Evolutionary conservation across 257 asterid species (phyloP).

Genomic region (Pogostemon cablin): DNA sequence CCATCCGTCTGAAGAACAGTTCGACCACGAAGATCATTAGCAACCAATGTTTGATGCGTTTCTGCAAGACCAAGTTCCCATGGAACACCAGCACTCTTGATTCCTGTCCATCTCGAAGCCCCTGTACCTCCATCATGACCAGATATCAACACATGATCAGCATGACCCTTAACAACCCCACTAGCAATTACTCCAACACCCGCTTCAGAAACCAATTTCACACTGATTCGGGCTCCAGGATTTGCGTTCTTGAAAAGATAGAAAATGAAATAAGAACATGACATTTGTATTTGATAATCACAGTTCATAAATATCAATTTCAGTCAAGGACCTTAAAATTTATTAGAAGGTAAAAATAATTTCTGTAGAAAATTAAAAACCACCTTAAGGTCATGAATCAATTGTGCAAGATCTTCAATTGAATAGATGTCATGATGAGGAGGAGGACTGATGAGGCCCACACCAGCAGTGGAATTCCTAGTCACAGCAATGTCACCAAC

Average conservation of each 20-base stretch:
- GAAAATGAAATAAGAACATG: not conserved
- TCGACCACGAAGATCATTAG: slow-evolving; percentile 98
- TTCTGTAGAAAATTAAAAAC: not conserved
- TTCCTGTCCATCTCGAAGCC: slow-evolving; percentile 99
- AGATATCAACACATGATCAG: slow-evolving; percentile 94
- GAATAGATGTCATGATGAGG: slow-evolving; percentile 99
- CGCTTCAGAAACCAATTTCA: slow-evolving; percentile 98
- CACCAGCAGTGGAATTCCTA: slow-evolving; percentile 97
- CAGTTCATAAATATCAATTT: not conserved
- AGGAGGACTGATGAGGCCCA: slow-evolving; percentile 98
- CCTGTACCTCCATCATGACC: slow-evolving; percentile 99
- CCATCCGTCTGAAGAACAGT: slow-evolving; percentile 96
- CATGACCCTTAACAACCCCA: slow-evolving; percentile 98
- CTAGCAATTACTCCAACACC: slow-evolving; percentile 99
- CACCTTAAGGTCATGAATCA: slow-evolving; percentile 98
- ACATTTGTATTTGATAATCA: not conserved
- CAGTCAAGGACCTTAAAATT: slow-evolving; percentile 16
- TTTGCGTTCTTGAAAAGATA: slow-evolving; percentile 71
- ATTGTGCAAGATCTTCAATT: slow-evolving; percentile 97
- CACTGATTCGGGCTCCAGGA: slow-evolving; percentile 96
- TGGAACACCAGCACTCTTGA: slow-evolving; percentile 97
- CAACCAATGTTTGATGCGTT: slow-evolving; percentile 98
- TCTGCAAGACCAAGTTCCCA: slow-evolving; percentile 99
- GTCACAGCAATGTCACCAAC: slow-evolving; percentile 98
- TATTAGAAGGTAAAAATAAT: not conserved